Evolutionary conservation across 169 alveolate species (phyloP), one percentile per base, ranked within the genome.

Genomic region (Babesia caballi): DNA sequence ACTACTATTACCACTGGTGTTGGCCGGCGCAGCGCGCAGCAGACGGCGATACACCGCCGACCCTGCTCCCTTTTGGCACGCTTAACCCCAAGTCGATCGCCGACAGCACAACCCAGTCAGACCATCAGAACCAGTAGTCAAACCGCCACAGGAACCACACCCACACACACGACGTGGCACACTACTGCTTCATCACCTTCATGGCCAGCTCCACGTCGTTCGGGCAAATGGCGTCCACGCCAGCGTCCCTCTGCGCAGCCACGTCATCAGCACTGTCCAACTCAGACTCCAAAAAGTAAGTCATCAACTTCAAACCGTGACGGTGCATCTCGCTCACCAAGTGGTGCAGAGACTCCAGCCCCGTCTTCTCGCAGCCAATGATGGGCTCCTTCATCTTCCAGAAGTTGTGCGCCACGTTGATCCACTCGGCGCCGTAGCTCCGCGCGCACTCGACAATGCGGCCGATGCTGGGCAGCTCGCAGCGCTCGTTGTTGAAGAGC

Each of bases 171-270:
- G n/a, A n/a, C n/a, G n/a, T n/a, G n/a, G n/a, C n/a, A n/a, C n/a
- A n/a, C n/a, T n/a, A n/a, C n/a, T n/a, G n/a, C n/a, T 38, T 5
- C 4, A 47, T 21, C 0, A 53, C 8, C 3, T 38, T 36, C 19
- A 66, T 35, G 11, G 65, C 50, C 27, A n/a, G 35, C 19, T 66
- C 53, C 3, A 77, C 82, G 68, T 63, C 81, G 38, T 77, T 77
- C 8, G 81, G 73, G 41, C 85, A 77, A 6, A 77, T 47, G 33
- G 53, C 67, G 19, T 77, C 85, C 4, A 77, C 73, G n/a, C 54
- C 63, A 2, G 52, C 28, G 4, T 57, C 74, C 19, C 66, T 17
- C 21, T 77, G 76, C 27, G 44, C 23, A 7, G 53, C n/a, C 7
- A 66, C 4, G 38, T 77, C 71, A 19, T 77, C 58, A 0, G 14